Base-by-base conservation (phyloP, 2,329 filamentous ascomycete species). In the Cladosporium sphaerospermum region DNA sequence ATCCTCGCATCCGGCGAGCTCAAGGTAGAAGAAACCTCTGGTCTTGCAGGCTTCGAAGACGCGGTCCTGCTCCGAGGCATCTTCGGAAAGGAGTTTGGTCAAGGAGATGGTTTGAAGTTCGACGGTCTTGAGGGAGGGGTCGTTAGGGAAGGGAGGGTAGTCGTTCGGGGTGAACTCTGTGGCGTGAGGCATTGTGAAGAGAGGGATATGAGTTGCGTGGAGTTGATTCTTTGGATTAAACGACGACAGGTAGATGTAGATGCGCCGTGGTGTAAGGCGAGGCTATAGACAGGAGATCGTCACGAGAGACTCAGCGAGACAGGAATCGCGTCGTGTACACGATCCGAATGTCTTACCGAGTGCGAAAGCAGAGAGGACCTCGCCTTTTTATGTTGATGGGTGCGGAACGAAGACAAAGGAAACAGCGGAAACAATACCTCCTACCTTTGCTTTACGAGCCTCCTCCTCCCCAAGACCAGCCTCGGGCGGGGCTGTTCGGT, bases 21-120 rank as follows among this genome's bases (percentile, higher is more conserved):
- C 75, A 3, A 82, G 69, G 56, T 81, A 81, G 66, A 81, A 81
- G 65, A 81, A 81, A 1, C 78, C 78, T 5, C 80, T 67, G 9
- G 75, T 69, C 50, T 70, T 70, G 60, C 71, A 74, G 5, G 71
- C 71, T 42, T 69, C 56, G 61, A 71, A 73, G 32, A 72, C 69
- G 13, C 66, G 61, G 14, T 70, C 62, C 56, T 67, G 58, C 45
- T 73, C 72, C 19, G 58, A 59, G 9, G 48, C 3, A 48, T 74
- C 67, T 11, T 61, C 55, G 10, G 58, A 44, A n/a, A 72, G 62
- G 4, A 76, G 63, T 46, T 71, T 71, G 10, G 60, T 50, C 11
- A 75, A 65, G 1, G 71, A 73, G 31, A 75, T 70, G 45, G 66
- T 68, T 42, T 64, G 37, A 14, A 68, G 60, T 10, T 60, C 45